These are phyloP conservation scores for Sporothrix pseudoabietina DNA, from an alignment of 2,329 filamentous ascomycete genomes.

Conservation along the genomic window DNA sequence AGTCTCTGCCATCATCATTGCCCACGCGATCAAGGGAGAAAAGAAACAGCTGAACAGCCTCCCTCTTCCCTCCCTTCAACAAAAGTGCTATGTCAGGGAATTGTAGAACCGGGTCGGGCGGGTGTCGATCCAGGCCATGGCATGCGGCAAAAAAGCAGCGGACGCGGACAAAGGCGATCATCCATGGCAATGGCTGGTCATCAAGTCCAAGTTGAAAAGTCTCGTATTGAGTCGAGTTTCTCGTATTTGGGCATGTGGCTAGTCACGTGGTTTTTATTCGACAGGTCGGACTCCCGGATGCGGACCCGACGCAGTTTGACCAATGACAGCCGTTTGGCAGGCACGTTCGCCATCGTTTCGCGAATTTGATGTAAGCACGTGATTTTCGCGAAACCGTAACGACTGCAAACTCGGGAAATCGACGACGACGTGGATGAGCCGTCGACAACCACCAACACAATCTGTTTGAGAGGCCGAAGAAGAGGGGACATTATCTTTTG, in stretches of 20 bases:
- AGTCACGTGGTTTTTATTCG: background rate
- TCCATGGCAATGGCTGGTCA: background rate
- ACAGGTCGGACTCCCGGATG: background rate
- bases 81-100: background rate
- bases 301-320: background rate
- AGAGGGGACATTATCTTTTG: background rate
- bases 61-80: background rate
- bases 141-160: background rate
- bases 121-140: constrained; percentile 6
- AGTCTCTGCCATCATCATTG: background rate
- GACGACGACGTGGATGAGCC: background rate
- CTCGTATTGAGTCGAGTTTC: background rate
- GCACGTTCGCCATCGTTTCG: constrained; percentile 14
- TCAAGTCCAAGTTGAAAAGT: background rate
- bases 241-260: background rate
- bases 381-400: background rate
- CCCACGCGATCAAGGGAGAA: constrained; percentile 13
- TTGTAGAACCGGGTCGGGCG: background rate
- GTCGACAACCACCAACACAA: background rate
- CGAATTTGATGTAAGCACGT: background rate
- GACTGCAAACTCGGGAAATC: background rate
- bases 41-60: background rate
- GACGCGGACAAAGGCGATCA: background rate
- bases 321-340: background rate
- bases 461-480: background rate